Conservation (phyloP, 2,329 filamentous ascomycete genomes). For the Ophiostoma piceae region DNA sequence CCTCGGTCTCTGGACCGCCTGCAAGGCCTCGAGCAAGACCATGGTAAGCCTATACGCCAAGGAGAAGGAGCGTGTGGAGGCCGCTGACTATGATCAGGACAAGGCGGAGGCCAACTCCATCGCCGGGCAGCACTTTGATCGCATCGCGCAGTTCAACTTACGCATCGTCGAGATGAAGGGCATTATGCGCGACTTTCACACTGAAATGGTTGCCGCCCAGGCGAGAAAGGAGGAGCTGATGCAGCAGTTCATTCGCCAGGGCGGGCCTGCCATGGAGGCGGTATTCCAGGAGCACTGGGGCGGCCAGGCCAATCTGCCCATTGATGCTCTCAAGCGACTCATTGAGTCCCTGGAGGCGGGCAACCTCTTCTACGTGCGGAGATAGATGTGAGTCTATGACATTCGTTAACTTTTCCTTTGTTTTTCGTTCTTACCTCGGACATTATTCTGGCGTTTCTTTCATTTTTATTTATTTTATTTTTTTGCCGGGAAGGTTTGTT, state of each 20-base stretch:
- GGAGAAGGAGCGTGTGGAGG: background rate
- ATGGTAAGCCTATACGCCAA: background rate
- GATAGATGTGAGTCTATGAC: too few relatives aligned
- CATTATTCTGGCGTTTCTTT: background rate
- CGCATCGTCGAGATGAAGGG: background rate
- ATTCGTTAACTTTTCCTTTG: too few relatives aligned
- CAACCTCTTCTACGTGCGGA: background rate
- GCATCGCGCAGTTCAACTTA: background rate
- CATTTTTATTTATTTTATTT: background rate
- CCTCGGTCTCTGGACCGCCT: background rate
- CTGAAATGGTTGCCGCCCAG: background rate
- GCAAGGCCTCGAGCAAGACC: background rate
- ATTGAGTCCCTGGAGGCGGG: background rate
- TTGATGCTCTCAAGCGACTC: background rate
- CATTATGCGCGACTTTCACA: background rate
- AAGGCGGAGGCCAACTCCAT: too few relatives aligned
- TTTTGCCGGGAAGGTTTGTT: background rate
- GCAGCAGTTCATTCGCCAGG: background rate
- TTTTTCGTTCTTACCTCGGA: too few relatives aligned
- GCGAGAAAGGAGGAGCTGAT: background rate
- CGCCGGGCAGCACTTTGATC: background rate
- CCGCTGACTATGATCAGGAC: too few relatives aligned
- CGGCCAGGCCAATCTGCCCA: background rate
- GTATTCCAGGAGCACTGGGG: background rate
- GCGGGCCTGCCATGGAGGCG: background rate